Percentiles rank a stretch among this genome's conserved stretches.
Conservation (phyloP, 2,329 filamentous ascomycete genomes). For the Exophiala calicioides region DNA sequence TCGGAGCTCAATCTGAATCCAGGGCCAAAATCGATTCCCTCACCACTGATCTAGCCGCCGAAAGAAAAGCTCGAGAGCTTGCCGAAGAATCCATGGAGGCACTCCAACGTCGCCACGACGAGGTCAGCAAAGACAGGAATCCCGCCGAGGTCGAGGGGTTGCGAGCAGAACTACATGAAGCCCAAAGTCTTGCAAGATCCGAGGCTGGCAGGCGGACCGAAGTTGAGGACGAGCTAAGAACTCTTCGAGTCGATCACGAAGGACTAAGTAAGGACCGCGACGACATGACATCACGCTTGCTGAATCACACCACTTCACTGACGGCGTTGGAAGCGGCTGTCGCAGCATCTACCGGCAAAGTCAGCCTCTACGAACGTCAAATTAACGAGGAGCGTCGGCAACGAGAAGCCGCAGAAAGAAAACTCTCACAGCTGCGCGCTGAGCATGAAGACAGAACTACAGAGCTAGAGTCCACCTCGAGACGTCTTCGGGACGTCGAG, state of each 20-base stretch:
- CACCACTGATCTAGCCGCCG: constrained; percentile 71
- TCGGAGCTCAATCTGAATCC: constrained; percentile 79
- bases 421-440: constrained; percentile 71
- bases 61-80: constrained; percentile 76
- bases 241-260: constrained; percentile 83
- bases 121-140: constrained; percentile 81
- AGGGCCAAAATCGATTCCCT: constrained; percentile 71
- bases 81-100: constrained; percentile 86
- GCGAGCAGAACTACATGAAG: constrained; percentile 79
- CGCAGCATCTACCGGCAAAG: constrained; percentile 74
- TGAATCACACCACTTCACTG: constrained; percentile 71
- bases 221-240: constrained; percentile 69
- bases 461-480: constrained; percentile 73
- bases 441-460: constrained; percentile 79
- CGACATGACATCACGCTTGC: constrained; percentile 65
- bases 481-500: constrained; percentile 80
- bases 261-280: constrained; percentile 71
- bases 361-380: constrained; percentile 73
- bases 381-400: constrained; percentile 79
- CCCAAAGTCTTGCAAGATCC: constrained; percentile 76
- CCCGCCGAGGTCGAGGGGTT: constrained; percentile 82
- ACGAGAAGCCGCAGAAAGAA: constrained; percentile 73
- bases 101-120: constrained; percentile 77
- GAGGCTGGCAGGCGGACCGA: constrained; percentile 77
- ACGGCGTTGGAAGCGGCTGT: constrained; percentile 76